phyloP scores from a whole-genome alignment of 2,329 filamentous ascomycete genomes.

The Fusarium chaquense region DNA sequence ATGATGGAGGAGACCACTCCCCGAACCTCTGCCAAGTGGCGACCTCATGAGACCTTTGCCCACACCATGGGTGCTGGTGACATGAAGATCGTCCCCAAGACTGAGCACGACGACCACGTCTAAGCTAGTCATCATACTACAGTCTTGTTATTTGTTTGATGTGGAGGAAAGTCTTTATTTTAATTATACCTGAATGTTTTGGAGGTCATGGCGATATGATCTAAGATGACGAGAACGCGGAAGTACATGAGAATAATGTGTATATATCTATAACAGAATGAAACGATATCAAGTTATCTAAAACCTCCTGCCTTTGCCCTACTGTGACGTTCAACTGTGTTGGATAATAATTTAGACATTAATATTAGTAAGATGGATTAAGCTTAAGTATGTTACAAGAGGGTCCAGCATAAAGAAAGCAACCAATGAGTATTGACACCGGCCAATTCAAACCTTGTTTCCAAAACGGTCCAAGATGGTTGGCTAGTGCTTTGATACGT shows the following conservation, averaged over 20 bases:
- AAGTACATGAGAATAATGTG: slow-evolving; percentile 42
- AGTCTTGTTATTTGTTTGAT: slow-evolving; percentile 6
- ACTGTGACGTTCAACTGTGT: too few species aligned
- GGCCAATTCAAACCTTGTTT: not conserved
- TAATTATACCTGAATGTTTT: slow-evolving; percentile 26
- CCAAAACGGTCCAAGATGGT: not conserved
- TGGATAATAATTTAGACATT: too few species aligned
- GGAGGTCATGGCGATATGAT: slow-evolving; percentile 6
- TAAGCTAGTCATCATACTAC: slow-evolving; percentile 36
- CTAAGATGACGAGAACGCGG: slow-evolving; percentile 1
- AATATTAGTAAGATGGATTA: too few species aligned
- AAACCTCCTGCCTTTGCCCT: not conserved
- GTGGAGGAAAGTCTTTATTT: slow-evolving; percentile 12
- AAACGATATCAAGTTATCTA: slow-evolving; percentile 7
- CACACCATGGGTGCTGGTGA: slow-evolving; percentile 52
- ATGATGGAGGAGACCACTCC: slow-evolving; percentile 91
- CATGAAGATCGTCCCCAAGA: slow-evolving; percentile 45
- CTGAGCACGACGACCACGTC: slow-evolving; percentile 50
- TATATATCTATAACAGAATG: slow-evolving; percentile 43
- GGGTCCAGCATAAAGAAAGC: not conserved
- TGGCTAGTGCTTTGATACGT: not conserved
- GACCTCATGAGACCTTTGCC: slow-evolving; percentile 77
- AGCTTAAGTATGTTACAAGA: not conserved
- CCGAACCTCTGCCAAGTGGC: slow-evolving; percentile 81
- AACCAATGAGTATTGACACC: not conserved